A percentile compares a stretch with the other conserved stretches of the same genome.
phyloP scores from a whole-genome alignment of 2,329 filamentous ascomycete genomes.

The Colletotrichum sp. region DNA sequence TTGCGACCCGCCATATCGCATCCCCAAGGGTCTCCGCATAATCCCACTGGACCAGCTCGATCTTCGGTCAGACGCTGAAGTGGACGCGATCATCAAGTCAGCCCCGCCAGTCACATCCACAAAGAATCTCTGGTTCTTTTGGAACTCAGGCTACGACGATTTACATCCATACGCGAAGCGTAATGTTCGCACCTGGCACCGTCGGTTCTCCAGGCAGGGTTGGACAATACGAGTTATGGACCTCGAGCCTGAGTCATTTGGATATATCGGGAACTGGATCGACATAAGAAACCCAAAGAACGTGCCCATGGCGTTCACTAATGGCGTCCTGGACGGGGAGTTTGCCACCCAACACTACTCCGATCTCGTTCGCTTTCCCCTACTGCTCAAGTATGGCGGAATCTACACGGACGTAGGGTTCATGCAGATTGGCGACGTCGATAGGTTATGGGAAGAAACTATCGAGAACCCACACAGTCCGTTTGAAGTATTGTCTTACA shows the following conservation, averaged over 20 bases:
- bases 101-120: constrained; percentile 38
- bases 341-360: constrained; percentile 60
- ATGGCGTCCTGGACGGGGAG: constrained; percentile 52
- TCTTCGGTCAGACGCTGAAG: constrained; percentile 34
- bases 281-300: not conserved
- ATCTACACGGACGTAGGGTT: constrained; percentile 63
- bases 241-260: constrained; percentile 8
- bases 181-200: constrained; percentile 48
- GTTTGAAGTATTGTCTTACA: constrained; percentile 54
- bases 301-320: constrained; percentile 10
- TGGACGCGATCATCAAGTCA: constrained; percentile 29
- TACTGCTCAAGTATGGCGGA: constrained; percentile 62
- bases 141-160: constrained; percentile 40
- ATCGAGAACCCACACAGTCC: constrained; percentile 49
- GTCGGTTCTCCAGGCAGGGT: constrained; percentile 30
- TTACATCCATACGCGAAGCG: constrained; percentile 41
- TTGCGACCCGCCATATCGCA: not conserved
- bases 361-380: constrained; percentile 62
- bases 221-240: constrained; percentile 49
- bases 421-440: constrained; percentile 62
- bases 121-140: constrained; percentile 52
- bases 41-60: constrained; percentile 22
- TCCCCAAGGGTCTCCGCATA: not conserved
- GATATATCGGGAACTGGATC: not conserved
- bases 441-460: constrained; percentile 56